Evolutionary conservation across 1,139 yeast genomes (phyloP).

Genomic region (Yamadazyma diddensiae): DNA sequence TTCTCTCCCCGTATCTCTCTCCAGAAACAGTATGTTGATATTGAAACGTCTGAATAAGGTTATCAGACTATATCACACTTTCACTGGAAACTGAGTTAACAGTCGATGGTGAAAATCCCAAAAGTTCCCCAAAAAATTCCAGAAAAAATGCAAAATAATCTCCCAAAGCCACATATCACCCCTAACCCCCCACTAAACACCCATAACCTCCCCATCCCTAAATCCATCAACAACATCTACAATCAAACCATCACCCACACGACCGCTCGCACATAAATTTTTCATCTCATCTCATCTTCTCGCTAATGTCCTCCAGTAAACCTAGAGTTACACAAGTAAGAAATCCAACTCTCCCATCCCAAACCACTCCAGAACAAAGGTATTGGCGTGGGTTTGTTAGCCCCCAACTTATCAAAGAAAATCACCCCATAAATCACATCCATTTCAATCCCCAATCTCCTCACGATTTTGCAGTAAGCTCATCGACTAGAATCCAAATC

Average conservation of each 20-base stretch:
- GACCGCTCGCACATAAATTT: slow-evolving; percentile 9
- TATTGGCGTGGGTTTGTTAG: slow-evolving; percentile 87
- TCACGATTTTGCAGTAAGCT: slow-evolving; percentile 90
- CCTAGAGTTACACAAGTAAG: slow-evolving; percentile 68
- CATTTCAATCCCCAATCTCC: slow-evolving; percentile 85
- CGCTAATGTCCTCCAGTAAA: slow-evolving; percentile 71
- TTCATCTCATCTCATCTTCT: slow-evolving; percentile 12
- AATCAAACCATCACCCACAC: slow-evolving; percentile 4
- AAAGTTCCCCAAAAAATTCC: slow-evolving; percentile 2
- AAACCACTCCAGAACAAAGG: slow-evolving; percentile 89
- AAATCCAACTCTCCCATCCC: slow-evolving; percentile 71
- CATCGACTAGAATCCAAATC: slow-evolving; percentile 87
- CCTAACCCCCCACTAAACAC: too few relatives aligned
- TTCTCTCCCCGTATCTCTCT: too few relatives aligned
- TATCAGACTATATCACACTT: too few relatives aligned
- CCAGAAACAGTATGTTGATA: too few relatives aligned
- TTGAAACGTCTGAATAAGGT: too few relatives aligned
- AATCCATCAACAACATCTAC: not conserved
- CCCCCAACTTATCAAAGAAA: slow-evolving; percentile 90
- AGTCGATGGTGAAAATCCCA: slow-evolving; percentile 1
- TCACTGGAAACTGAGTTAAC: too few relatives aligned
- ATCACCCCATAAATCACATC: slow-evolving; percentile 85
- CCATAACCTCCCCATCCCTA: not conserved
- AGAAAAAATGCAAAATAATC: slow-evolving; percentile 1
- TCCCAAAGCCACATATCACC: not conserved